Percentiles rank a stretch among this genome's conserved stretches.
Evolutionary conservation across 257 asterid genomes (phyloP).

Genomic region (Avicennia marina): DNA sequence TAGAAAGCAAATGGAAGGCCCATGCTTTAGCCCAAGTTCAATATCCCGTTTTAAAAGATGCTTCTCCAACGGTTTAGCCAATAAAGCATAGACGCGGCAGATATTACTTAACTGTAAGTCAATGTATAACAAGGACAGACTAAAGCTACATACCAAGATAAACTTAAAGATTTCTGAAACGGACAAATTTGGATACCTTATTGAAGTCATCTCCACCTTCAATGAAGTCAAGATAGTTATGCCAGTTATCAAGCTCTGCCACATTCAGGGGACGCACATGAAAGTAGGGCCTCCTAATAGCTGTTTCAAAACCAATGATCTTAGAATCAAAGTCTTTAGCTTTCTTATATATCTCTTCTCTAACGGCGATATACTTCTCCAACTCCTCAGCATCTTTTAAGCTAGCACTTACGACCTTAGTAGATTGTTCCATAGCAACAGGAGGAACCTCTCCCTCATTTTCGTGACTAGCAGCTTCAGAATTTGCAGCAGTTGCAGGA

Average conservation of each 20-base stretch:
- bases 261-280: conserved; percentile 91
- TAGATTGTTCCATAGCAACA: conserved; percentile 45
- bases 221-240: conserved; percentile 78
- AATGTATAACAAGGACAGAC: conserved; percentile 79
- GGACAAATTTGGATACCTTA: conserved; percentile 62
- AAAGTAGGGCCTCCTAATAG: conserved; percentile 94
- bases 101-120: conserved; percentile 93
- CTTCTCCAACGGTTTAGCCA: conserved; percentile 98
- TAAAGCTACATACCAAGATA: conserved; percentile 61
- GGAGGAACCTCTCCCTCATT: conserved; percentile 68
- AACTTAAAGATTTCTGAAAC: conserved; percentile 26
- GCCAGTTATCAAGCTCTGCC: conserved; percentile 98
- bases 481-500: conserved; percentile 38
- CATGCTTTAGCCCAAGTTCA: conserved; percentile 99
- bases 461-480: conserved; percentile 49
- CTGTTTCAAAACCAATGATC: conserved; percentile 92
- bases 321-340: conserved; percentile 90
- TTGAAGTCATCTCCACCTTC: conserved; percentile 83
- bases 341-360: conserved; percentile 87
- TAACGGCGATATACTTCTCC: conserved; percentile 87
- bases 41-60: conserved; percentile 84
- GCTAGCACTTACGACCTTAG: conserved; percentile 61
- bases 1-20: conserved; percentile 91
- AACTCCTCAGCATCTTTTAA: conserved; percentile 93
- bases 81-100: conserved; percentile 91